phyloP scores from a whole-genome alignment of 176 grass and related monocot species.

The Phoenix dactylifera region DNA sequence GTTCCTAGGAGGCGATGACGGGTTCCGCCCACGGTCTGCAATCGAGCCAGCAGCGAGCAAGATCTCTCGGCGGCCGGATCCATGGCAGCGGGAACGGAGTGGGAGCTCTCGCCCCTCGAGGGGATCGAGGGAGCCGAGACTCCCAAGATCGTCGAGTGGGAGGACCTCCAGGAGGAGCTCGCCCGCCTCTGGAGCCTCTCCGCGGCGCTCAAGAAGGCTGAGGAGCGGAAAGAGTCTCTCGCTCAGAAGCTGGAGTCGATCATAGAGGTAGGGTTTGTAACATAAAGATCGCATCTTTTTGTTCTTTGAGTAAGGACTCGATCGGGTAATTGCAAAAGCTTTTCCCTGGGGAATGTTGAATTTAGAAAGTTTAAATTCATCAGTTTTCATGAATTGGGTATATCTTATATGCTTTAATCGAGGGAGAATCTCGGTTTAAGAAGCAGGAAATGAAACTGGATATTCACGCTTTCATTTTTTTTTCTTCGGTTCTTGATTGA shows the following conservation, averaged over 20 bases:
- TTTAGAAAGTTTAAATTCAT: background rate
- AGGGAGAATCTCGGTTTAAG: too few species aligned
- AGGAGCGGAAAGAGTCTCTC: conserved; percentile 51
- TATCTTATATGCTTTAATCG: too few species aligned
- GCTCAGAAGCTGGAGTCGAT: conserved; percentile 42
- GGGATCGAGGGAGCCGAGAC: conserved; percentile 31
- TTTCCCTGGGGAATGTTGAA: background rate
- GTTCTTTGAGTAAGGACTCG: background rate
- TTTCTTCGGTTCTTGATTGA: too few species aligned
- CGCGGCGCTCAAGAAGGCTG: conserved; percentile 24
- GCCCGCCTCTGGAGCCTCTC: conserved; percentile 77
- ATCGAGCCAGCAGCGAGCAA: too few species aligned
- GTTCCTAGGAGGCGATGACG: too few species aligned
- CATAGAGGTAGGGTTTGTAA: conserved; percentile 36
- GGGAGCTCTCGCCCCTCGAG: conserved; percentile 29
- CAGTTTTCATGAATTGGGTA: too few species aligned
- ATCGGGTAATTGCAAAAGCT: background rate
- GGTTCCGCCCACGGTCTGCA: too few species aligned
- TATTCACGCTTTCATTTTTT: too few species aligned
- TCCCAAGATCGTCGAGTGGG: conserved; percentile 71
- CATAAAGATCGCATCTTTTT: background rate
- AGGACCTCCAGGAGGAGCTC: conserved; percentile 90
- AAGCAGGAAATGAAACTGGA: too few species aligned
- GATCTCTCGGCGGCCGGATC: too few species aligned
- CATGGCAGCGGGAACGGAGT: conserved; percentile 4